Conservation (phyloP, 352 stramenopile genomes). For the Lagenidium sp. region DNA sequence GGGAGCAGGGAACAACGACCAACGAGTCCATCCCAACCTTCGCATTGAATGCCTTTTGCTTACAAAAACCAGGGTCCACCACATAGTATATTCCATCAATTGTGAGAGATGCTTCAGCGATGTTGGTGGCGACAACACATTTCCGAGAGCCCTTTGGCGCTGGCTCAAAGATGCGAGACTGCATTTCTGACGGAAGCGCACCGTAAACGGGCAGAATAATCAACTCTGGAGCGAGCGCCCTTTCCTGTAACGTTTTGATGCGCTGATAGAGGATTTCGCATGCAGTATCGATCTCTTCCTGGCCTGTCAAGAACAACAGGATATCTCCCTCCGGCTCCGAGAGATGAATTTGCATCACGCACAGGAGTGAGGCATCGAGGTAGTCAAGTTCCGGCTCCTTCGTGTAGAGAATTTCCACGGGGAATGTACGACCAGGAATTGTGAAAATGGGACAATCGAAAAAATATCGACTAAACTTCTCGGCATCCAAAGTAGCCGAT, state of each 20-base stretch:
- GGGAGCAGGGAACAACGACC: constrained; percentile 97
- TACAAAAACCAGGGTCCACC: constrained; percentile 94
- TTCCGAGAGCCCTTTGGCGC: constrained; percentile 94
- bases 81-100: constrained; percentile 98
- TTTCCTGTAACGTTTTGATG: constrained; percentile 94
- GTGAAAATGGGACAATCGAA: constrained; percentile 98
- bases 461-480: constrained; percentile 98
- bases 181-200: constrained; percentile 97
- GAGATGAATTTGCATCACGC: constrained; percentile 99
- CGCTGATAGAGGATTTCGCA: constrained; percentile 97
- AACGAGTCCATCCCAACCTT: constrained; percentile 99
- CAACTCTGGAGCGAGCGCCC: constrained; percentile 93
- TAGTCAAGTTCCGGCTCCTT: constrained; percentile 99
- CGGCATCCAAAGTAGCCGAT: constrained; percentile 94
- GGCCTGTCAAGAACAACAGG: constrained; percentile 98
- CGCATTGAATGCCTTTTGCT: constrained; percentile 99
- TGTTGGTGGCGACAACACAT: constrained; percentile 99
- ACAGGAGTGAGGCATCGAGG: constrained; percentile 95
- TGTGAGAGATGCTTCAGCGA: constrained; percentile 98
- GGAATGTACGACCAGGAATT: constrained; percentile 97
- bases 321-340: constrained; percentile 98
- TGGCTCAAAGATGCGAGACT: constrained; percentile 98
- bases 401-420: constrained; percentile 97
- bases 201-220: constrained; percentile 99
- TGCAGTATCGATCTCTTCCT: constrained; percentile 99